phyloP scores from a whole-genome alignment of 2,329 filamentous ascomycete species.

The Paramyrothecium roridum region DNA sequence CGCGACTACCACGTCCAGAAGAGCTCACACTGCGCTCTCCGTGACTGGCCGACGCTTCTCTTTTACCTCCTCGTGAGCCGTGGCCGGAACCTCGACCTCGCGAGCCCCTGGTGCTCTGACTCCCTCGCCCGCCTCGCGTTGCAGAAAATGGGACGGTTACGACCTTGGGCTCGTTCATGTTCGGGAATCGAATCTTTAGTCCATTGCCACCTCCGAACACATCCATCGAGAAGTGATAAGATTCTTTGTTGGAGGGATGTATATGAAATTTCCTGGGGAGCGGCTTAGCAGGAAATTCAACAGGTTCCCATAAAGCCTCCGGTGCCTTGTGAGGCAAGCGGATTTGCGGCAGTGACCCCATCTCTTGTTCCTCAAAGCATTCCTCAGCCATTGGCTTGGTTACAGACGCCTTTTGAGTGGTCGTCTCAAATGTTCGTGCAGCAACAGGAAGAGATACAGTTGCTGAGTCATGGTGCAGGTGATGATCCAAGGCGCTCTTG shows the following conservation, averaged over 20 bases:
- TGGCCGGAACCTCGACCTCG: conserved; percentile 22
- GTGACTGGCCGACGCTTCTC: conserved; percentile 26
- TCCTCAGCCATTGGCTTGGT: conserved; percentile 73
- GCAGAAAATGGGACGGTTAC: conserved; percentile 33
- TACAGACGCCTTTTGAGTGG: conserved; percentile 42
- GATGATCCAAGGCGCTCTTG: conserved; percentile 62
- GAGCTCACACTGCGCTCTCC: conserved; percentile 15
- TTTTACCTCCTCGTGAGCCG: conserved; percentile 26
- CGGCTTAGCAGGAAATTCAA: conserved; percentile 49
- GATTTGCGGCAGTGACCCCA: conserved; percentile 71
- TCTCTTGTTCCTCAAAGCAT: conserved; percentile 78
- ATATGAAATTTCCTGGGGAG: conserved; percentile 50
- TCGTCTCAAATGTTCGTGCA: conserved; percentile 18
- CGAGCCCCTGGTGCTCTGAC: conserved; percentile 14
- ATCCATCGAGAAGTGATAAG: conserved; percentile 28
- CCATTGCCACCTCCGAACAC: conserved; percentile 28
- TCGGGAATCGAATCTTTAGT: conserved; percentile 38
- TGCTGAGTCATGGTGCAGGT: conserved; percentile 45
- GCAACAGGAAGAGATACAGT: conserved; percentile 65
- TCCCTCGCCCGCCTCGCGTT: conserved; percentile 26
- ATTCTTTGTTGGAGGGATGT: conserved; percentile 29
- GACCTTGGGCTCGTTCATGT: conserved; percentile 33
- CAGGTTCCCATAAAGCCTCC: conserved; percentile 61
- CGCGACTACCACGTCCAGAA: conserved; percentile 30
- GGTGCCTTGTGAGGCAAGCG: conserved; percentile 63